Evolutionary conservation across 2,329 filamentous ascomycete species (phyloP), one percentile per base, ranked within the genome.

Genomic region (Ophiostoma tasmaniense): DNA sequence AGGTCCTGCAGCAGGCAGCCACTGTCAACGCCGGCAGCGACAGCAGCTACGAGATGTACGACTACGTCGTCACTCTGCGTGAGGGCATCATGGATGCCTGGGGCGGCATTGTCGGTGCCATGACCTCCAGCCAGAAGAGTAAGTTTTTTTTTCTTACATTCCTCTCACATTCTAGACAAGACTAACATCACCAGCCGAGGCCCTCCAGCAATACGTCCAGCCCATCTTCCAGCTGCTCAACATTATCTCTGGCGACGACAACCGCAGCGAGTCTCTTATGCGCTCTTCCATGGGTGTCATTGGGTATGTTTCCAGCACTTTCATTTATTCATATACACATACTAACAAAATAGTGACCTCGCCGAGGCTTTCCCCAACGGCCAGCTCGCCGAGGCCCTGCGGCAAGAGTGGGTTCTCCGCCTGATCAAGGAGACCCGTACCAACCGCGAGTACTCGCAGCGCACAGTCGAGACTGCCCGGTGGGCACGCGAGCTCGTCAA

Each of bases 1-100:
- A 94, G 77, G 94, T 99, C 20, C 84, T 99, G 72, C 92, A 97
- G 80, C 94, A 98, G 79, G 95, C 95, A 69, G 90, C 93, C 22
- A 88, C 85, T 62, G 92, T 99, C 69, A 91, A 89, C 39, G 87
- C 91, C 59, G 87, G 87, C 69, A 85, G 88, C 35, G 93, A 97
- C 73, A 89, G 90, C 70, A 91, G 90, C 66, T 95, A 93, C 75
- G 95, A 99, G 80, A 96, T 98, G 90, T 89, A 93, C 70, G 94
- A 98, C 80, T 99, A 99, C 77, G 90, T 99, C 74, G 87, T 96
- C 73, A 97, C 93, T 25, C 85, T 99, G 66, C 90, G 95, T 68
- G 96, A 99, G 78, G 95, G 94, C 74, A 98, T 99, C 74, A 97
- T 98, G 90, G 95, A 99, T 83, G 95, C 95, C 42, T 99, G 96